These are phyloP conservation scores for Acer campestre DNA, from an alignment of 345 rosid species.

Conservation along the genomic window DNA sequence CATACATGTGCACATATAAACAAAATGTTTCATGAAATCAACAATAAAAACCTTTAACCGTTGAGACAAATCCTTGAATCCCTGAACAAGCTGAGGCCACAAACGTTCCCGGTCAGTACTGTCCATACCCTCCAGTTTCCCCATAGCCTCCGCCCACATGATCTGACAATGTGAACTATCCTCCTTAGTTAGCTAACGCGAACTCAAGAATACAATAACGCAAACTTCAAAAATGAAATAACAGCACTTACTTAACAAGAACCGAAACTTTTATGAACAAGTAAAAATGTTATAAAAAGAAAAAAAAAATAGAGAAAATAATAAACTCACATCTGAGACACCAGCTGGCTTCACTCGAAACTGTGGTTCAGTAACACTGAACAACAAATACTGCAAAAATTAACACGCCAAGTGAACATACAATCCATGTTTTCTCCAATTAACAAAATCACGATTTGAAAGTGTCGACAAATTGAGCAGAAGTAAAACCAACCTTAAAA, in stretches of 20 bases:
- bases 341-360: slow-evolving; percentile 80
- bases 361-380: slow-evolving; percentile 85
- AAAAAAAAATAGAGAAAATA: background rate
- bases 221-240: slow-evolving; percentile 7
- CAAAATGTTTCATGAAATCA: slow-evolving; percentile 3
- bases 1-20: background rate
- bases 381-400: slow-evolving; percentile 75
- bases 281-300: background rate
- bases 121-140: slow-evolving; percentile 95
- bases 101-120: slow-evolving; percentile 85
- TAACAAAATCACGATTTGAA: background rate
- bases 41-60: slow-evolving; percentile 69
- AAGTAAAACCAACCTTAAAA: slow-evolving; percentile 65
- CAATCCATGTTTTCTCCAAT: slow-evolving; percentile 16
- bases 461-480: background rate
- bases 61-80: slow-evolving; percentile 90
- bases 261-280: background rate
- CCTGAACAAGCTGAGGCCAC: slow-evolving; percentile 98
- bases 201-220: background rate
- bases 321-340: slow-evolving; percentile 84
- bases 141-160: slow-evolving; percentile 98
- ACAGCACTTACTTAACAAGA: background rate
- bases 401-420: slow-evolving; percentile 7
- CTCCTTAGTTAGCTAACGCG: slow-evolving; percentile 28
- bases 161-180: slow-evolving; percentile 70